Evolutionary conservation across 2,329 filamentous ascomycete species (phyloP).

Genomic region (Colletotrichum gloeosporioides): DNA sequence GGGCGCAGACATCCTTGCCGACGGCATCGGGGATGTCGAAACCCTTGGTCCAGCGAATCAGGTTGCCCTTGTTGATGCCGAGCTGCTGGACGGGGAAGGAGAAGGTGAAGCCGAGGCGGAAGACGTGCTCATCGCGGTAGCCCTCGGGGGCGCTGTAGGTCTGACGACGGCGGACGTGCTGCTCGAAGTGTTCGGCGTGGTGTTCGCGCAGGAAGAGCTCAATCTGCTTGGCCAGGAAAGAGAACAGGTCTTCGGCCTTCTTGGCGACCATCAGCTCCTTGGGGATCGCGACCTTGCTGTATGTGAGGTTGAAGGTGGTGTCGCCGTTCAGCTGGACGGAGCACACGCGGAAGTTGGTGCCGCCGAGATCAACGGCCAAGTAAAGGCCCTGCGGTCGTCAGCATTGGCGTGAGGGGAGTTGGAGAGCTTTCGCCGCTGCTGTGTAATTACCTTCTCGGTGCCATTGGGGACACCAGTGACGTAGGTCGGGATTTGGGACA

Average conservation of each 20-base stretch:
- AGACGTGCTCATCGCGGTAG: conserved; percentile 76
- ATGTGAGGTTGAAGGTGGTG: conserved; percentile 91
- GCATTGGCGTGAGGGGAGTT: neutral
- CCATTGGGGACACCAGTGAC: conserved; percentile 96
- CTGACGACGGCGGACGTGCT: conserved; percentile 68
- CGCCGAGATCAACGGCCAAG: conserved; percentile 95
- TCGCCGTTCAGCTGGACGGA: conserved; percentile 93
- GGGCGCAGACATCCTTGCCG: conserved; percentile 90
- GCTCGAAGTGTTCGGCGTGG: conserved; percentile 85
- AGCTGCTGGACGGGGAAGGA: conserved; percentile 95
- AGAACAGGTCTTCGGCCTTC: conserved; percentile 85
- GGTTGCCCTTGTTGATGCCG: conserved; percentile 91
- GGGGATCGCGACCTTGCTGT: conserved; percentile 91
- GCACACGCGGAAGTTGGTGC: conserved; percentile 98
- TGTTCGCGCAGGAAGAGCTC: conserved; percentile 86
- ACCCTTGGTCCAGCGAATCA: conserved; percentile 98
- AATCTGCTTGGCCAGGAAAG: conserved; percentile 92
- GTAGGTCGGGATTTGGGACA: conserved; percentile 97
- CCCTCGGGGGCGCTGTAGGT: conserved; percentile 64
- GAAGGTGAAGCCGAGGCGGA: conserved; percentile 98
- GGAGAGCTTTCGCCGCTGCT: neutral
- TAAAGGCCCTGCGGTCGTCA: conserved; percentile 78
- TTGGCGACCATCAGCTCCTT: conserved; percentile 89
- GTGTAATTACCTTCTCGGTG: conserved; percentile 80
- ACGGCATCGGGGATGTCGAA: conserved; percentile 96